Evolutionary conservation across 495 filamentous ascomycete species (phyloP).

Genomic region (Jackrogersella multiformis): DNA sequence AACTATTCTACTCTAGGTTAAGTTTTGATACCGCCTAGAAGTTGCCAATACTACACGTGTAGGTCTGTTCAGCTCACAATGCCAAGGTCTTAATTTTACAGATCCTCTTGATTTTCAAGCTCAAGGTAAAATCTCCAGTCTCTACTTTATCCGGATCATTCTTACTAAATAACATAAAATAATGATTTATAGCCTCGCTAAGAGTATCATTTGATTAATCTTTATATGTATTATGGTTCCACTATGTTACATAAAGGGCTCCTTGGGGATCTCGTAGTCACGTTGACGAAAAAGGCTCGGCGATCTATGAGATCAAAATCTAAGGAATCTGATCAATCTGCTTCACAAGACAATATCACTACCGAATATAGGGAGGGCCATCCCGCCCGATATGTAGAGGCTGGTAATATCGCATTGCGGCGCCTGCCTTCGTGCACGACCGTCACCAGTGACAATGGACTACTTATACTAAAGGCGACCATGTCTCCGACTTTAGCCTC

Average conservation of each 20-base stretch:
- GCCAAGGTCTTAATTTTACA: not conserved
- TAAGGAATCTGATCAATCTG: not conserved
- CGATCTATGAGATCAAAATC: constrained; percentile 13
- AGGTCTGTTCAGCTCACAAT: constrained; percentile 1
- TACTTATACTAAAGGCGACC: too few species aligned
- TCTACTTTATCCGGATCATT: too few species aligned
- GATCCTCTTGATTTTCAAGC: too few species aligned
- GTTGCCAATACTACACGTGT: not conserved
- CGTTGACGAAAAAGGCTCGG: constrained; percentile 13
- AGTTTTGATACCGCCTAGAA: not conserved
- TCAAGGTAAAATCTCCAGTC: too few species aligned
- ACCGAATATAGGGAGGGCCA: not conserved
- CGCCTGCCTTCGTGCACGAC: constrained; percentile 14
- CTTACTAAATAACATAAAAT: too few species aligned
- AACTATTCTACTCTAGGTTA: not conserved
- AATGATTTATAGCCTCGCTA: too few species aligned
- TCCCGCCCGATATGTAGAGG: not conserved
- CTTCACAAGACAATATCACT: not conserved
- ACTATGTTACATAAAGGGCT: constrained; percentile 28
- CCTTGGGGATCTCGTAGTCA: constrained; percentile 10
- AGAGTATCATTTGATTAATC: too few species aligned
- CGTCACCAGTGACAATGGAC: not conserved
- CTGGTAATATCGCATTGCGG: not conserved
- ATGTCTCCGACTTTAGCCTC: not conserved
- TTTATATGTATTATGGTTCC: too few species aligned